Percentiles rank a stretch among this genome's conserved stretches.
Conservation (phyloP, 352 stramenopile genomes). For the Pythium chondricola region DNA sequence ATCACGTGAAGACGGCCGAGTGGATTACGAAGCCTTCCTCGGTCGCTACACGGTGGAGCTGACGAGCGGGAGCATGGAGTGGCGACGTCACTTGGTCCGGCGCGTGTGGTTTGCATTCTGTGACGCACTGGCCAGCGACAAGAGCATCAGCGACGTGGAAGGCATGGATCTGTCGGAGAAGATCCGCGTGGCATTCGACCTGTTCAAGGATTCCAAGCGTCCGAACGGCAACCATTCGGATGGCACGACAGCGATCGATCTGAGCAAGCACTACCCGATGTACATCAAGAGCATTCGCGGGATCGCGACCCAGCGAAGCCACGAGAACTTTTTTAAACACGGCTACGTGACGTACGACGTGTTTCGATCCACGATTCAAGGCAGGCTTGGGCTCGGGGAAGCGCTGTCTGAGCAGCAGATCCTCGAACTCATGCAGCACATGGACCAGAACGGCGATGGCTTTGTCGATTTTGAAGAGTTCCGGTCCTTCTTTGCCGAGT, state of each 20-base stretch:
- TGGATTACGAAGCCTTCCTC: conserved; percentile 74
- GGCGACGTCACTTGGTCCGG: conserved; percentile 56
- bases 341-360: conserved; percentile 69
- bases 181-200: conserved; percentile 59
- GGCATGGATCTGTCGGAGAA: conserved; percentile 56
- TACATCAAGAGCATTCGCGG: conserved; percentile 23
- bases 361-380: conserved; percentile 67
- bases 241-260: conserved; percentile 12
- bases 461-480: conserved; percentile 90
- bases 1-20: conserved; percentile 21
- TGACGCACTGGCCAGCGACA: conserved; percentile 35
- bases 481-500: conserved; percentile 78
- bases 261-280: conserved; percentile 17
- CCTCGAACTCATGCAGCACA: conserved; percentile 90
- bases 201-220: conserved; percentile 33
- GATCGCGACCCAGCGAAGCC: conserved; percentile 27
- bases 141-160: conserved; percentile 26
- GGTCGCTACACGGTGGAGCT: conserved; percentile 71
- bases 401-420: conserved; percentile 87
- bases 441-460: conserved; percentile 88
- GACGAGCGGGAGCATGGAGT: conserved; percentile 49
- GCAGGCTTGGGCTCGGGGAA: conserved; percentile 40
- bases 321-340: conserved; percentile 45
- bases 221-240: conserved; percentile 10
- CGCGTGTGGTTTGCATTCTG: conserved; percentile 71